A percentile compares a stretch with the other conserved stretches of the same genome.
These are phyloP conservation scores for Biscutella laevigata DNA, from an alignment of 441 rosid species.

Conservation along the genomic window DNA sequence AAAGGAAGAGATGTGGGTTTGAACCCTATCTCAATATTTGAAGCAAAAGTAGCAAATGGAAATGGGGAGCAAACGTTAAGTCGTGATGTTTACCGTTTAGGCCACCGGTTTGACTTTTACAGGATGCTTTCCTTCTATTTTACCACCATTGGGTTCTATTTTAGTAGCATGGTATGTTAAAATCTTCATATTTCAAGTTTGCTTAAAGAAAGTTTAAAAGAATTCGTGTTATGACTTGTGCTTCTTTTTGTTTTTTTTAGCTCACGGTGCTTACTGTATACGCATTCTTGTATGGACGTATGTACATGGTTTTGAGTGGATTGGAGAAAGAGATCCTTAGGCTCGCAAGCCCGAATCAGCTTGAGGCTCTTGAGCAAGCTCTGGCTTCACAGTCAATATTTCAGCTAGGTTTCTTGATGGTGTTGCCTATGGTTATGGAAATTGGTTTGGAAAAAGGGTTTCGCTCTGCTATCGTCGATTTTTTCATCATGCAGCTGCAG, in stretches of 20 bases:
- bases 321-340: conserved; percentile 56
- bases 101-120: conserved; percentile 97
- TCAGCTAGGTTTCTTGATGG: conserved; percentile 92
- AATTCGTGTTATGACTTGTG: conserved; percentile 15
- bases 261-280: conserved; percentile 32
- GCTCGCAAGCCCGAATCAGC: conserved; percentile 39
- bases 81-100: conserved; percentile 92
- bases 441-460: conserved; percentile 86
- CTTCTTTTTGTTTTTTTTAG: conserved; percentile 57
- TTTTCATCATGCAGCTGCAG: conserved; percentile 92
- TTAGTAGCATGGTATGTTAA: conserved; percentile 81
- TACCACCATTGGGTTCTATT: conserved; percentile 96
- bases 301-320: conserved; percentile 94
- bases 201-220: background rate
- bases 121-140: conserved; percentile 95
- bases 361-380: conserved; percentile 71
- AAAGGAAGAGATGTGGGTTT: conserved; percentile 99
- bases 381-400: conserved; percentile 91
- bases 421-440: conserved; percentile 95
- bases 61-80: conserved; percentile 98
- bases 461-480: conserved; percentile 72
- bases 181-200: background rate
- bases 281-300: conserved; percentile 85
- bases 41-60: conserved; percentile 98
- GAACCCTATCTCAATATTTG: conserved; percentile 97